These are phyloP conservation scores for Auriscalpium orientale DNA, from an alignment of 768 basidiomycete genomes.

Conservation along the genomic window DNA sequence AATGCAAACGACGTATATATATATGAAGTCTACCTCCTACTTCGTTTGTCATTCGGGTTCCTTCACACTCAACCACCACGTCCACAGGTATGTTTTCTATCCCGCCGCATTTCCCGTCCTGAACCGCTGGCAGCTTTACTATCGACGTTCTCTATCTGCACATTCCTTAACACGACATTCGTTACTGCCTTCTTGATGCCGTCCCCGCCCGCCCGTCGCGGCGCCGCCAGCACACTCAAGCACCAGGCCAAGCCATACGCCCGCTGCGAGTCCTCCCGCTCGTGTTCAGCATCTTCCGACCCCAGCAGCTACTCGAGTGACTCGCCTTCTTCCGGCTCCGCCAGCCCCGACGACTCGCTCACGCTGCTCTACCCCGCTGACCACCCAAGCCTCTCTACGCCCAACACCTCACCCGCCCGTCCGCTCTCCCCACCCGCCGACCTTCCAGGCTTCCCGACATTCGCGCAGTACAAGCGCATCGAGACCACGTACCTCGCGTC, in stretches of 20 bases:
- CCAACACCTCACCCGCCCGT: background rate
- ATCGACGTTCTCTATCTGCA: too few species aligned
- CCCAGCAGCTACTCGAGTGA: background rate
- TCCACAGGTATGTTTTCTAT: too few species aligned
- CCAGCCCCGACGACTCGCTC: background rate
- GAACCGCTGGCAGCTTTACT: too few species aligned
- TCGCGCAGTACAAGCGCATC: conserved; percentile 13
- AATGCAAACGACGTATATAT: too few species aligned
- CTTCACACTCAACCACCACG: too few species aligned
- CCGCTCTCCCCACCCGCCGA: conserved; percentile 3
- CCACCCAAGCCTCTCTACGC: conserved; percentile 7
- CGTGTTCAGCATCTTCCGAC: background rate
- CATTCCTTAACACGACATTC: background rate
- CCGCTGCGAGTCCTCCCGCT: background rate
- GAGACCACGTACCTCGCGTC: conserved; percentile 12
- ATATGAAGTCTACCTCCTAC: too few species aligned
- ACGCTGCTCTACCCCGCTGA: conserved; percentile 6
- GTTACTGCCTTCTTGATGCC: background rate
- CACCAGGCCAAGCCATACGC: background rate
- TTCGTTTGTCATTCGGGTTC: too few species aligned
- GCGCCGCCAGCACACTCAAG: background rate
- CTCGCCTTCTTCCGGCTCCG: background rate
- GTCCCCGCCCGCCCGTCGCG: background rate
- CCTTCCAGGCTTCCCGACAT: conserved; percentile 12
- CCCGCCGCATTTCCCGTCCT: too few species aligned